Evolutionary conservation across 306 rosid genomes (phyloP).

Genomic region (Quercus mongolica): DNA sequence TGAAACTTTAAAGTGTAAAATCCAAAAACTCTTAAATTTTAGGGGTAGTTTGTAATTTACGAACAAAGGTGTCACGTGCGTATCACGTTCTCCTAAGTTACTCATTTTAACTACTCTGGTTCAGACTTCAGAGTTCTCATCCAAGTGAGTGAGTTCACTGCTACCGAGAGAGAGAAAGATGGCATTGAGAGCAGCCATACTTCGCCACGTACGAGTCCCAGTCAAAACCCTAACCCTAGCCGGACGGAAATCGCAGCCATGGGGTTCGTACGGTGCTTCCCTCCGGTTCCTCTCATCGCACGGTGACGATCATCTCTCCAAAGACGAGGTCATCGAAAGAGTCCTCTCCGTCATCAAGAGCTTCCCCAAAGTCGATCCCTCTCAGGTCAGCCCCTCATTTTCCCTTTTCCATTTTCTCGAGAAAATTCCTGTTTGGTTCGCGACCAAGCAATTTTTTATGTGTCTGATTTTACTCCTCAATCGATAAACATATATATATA

Average conservation of each 20-base stretch:
- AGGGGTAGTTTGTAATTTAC: accelerated
- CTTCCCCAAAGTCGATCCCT: constrained; percentile 87
- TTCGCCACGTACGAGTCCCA: constrained; percentile 78
- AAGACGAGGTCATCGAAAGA: constrained; percentile 67
- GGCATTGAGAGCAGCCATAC: constrained; percentile 84
- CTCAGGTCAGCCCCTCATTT: constrained; percentile 43
- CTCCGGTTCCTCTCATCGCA: constrained; percentile 73
- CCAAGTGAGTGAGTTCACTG: no score
- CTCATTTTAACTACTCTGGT: no score
- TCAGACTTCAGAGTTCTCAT: no score
- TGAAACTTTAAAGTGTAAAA: accelerated
- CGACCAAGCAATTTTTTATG: no score
- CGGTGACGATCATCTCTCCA: constrained; percentile 65
- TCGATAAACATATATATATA: not conserved
- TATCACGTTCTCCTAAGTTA: no score
- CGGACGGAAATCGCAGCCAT: constrained; percentile 18
- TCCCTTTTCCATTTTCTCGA: not conserved
- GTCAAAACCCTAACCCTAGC: constrained; percentile 36
- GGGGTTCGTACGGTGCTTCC: not conserved
- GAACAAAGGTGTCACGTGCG: no score
- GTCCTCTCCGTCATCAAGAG: constrained; percentile 80
- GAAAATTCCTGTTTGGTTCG: not conserved
- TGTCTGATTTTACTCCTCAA: not conserved
- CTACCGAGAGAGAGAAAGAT: constrained; percentile 14
- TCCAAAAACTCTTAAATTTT: accelerated